These are phyloP conservation scores for Flaveria brownii DNA, from an alignment of 129 eudicot genomes.

Conservation along the genomic window DNA sequence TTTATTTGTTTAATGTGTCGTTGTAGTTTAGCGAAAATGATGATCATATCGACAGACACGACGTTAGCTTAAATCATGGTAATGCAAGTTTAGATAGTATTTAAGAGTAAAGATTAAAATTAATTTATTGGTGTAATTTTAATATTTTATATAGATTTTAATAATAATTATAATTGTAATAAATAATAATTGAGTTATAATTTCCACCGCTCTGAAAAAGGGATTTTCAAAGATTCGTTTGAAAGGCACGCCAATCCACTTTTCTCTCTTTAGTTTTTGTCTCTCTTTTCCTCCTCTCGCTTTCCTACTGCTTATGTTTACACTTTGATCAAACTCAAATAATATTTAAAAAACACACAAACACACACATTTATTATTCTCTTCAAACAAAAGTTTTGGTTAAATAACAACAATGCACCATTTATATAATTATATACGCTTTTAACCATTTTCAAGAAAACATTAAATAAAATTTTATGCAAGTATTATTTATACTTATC, in stretches of 20 bases:
- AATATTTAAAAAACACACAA: background rate
- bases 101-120: no score
- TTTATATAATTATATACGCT: background rate
- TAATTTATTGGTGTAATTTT: no score
- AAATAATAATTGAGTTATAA: background rate
- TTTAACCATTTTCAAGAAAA: background rate
- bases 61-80: no score
- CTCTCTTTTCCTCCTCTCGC: constrained; percentile 53
- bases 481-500: no score
- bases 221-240: constrained; percentile 60
- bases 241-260: constrained; percentile 38
- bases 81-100: no score
- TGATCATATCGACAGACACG: no score
- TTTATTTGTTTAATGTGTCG: no score
- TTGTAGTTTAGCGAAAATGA: no score
- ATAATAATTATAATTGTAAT: background rate
- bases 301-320: constrained; percentile 36
- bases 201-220: constrained; percentile 32
- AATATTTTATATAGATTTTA: background rate
- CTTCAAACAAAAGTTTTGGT: background rate
- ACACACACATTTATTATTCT: background rate
- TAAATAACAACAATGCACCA: background rate
- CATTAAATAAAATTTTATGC: background rate
- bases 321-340: background rate
- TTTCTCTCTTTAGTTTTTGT: constrained; percentile 38